These are phyloP conservation scores for Ceratocystis colombiana DNA, from an alignment of 2,329 filamentous ascomycete genomes.

Conservation along the genomic window DNA sequence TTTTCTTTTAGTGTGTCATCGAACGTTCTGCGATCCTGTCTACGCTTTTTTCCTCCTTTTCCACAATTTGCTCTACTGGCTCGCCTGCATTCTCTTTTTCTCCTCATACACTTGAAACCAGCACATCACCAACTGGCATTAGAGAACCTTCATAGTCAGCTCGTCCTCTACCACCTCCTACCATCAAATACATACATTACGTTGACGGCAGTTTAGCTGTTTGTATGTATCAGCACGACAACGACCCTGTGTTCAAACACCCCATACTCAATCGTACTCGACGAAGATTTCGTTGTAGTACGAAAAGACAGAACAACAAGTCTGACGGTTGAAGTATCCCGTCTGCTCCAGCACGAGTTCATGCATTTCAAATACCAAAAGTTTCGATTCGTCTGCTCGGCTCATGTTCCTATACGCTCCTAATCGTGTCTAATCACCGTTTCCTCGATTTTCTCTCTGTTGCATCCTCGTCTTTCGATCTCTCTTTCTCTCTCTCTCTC, in stretches of 20 bases:
- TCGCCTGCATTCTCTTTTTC: constrained; percentile 21
- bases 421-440: constrained; percentile 27
- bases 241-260: constrained; percentile 84
- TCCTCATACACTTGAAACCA: constrained; percentile 18
- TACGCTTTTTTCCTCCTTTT: constrained; percentile 20
- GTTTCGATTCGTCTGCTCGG: constrained; percentile 36
- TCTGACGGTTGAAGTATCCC: constrained; percentile 72
- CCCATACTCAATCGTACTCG: constrained; percentile 43
- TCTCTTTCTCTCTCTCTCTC: constrained; percentile 23
- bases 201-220: constrained; percentile 31
- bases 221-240: constrained; percentile 98
- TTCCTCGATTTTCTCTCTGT: constrained; percentile 30
- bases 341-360: constrained; percentile 45
- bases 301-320: constrained; percentile 28
- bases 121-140: constrained; percentile 17
- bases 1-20: constrained; percentile 18
- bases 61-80: constrained; percentile 23
- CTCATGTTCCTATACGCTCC: constrained; percentile 27
- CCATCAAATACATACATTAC: constrained; percentile 26
- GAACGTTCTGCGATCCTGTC: constrained; percentile 11
- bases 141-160: constrained; percentile 14
- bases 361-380: constrained; percentile 47
- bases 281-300: constrained; percentile 24
- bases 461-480: constrained; percentile 27
- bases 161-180: constrained; percentile 17